Base-by-base conservation (phyloP, 2,329 filamentous ascomycete genomes). In the Elsinoe arachidis region DNA sequence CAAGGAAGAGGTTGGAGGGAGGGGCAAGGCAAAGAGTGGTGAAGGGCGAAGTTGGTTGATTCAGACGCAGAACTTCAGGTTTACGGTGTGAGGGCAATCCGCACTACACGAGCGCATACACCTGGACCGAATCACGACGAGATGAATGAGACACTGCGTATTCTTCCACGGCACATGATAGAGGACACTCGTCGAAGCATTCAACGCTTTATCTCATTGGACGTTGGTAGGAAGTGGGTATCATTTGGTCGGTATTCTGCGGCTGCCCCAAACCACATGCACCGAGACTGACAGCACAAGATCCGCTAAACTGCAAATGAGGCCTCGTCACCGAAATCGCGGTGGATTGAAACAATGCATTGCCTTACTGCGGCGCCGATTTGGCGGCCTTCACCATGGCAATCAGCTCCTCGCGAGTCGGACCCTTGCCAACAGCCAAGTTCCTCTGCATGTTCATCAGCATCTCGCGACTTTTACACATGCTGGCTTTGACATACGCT, bases 381-480 rank as follows among this genome's bases (percentile, higher is more conserved):
- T 53, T 37, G 12, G 17, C 38, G 3, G 83, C 83, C 69, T 81
- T 84, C 51, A 90, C 80, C 60, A 85, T 77, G 64, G 87, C 84
- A 12, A 89, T 64, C 4, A 90, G 73, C 64, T 88, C 80, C 55
- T 82, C 82, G 26, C 78, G 79, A 5, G 80, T 82, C 12, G 49
- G 49, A 12, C n/a, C 17, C n/a, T 53, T 53, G 3, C 49, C 49
- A 9, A 39, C 33, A 14, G 33, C 49, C 17, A 53, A 39, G n/a
- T 39, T 53, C 11, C 49, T 21, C 86, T 89, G 61, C 37, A 15
- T 38, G 14, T 39, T 23, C 38, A 9, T 33, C 33, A 37, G 26
- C 35, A 23, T n/a, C 38, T 21, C 5, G 9, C 21, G 3, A 15
- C 19, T 5, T 5, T 49, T 6, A 12, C 19, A 11, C 33, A 10